Percentiles rank a stretch among this genome's conserved stretches.
These are phyloP conservation scores for Macroventuria anomochaeta DNA, from an alignment of 2,329 filamentous ascomycete genomes.

Conservation along the genomic window DNA sequence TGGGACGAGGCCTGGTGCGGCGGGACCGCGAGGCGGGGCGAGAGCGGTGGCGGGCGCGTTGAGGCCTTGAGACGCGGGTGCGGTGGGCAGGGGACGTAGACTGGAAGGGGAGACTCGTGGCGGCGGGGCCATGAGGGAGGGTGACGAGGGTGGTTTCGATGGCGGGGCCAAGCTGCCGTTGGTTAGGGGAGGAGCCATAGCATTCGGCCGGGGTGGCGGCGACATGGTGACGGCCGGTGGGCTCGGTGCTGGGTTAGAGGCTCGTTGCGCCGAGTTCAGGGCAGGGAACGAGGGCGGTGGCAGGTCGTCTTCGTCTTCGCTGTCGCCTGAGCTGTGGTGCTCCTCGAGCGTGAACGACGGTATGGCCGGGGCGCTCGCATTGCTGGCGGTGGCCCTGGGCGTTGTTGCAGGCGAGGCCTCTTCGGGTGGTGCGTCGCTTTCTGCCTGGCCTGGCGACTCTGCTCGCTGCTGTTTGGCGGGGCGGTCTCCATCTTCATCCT, in stretches of 20 bases:
- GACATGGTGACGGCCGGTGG: slow-evolving; percentile 23
- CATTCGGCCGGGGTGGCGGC: slow-evolving; percentile 20
- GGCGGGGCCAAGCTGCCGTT: slow-evolving; percentile 48
- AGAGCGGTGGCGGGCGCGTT: slow-evolving; percentile 1
- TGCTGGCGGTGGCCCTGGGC: slow-evolving; percentile 37
- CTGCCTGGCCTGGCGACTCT: slow-evolving; percentile 21
- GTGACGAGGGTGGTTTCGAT: slow-evolving; percentile 28
- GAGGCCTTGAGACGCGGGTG: slow-evolving; percentile 42
- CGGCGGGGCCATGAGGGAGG: slow-evolving; percentile 45
- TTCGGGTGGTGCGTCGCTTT: not conserved
- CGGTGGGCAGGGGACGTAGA: slow-evolving; percentile 41
- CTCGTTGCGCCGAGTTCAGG: slow-evolving; percentile 55
- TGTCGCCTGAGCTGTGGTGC: slow-evolving; percentile 35
- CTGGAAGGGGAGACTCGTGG: slow-evolving; percentile 47
- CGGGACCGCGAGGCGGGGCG: slow-evolving; percentile 25
- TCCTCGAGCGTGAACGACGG: slow-evolving; percentile 49
- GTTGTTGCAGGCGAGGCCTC: slow-evolving; percentile 40
- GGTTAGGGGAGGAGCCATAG: slow-evolving; percentile 27
- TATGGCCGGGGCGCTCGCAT: slow-evolving; percentile 26
- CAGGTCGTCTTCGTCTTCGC: slow-evolving; percentile 45
- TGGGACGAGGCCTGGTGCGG: slow-evolving; percentile 40
- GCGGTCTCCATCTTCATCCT: slow-evolving; percentile 19
- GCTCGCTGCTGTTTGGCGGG: slow-evolving; percentile 22
- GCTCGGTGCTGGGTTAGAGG: slow-evolving; percentile 35
- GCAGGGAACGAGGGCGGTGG: slow-evolving; percentile 54